These are phyloP conservation scores for Plasmodium vivax DNA, from an alignment of 169 alveolate genomes.

Conservation along the genomic window DNA sequence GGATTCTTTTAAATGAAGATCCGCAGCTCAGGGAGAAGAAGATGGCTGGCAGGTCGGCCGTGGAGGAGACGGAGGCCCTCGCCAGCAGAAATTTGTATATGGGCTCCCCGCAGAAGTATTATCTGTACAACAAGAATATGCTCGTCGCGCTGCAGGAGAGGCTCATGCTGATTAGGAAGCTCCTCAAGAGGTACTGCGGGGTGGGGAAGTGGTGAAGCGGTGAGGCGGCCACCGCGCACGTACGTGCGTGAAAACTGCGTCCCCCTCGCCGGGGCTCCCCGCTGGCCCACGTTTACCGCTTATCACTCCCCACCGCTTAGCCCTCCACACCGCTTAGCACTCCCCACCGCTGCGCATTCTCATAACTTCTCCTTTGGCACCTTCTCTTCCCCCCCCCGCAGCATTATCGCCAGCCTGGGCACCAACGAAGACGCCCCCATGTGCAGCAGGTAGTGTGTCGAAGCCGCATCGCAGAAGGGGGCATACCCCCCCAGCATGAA, in stretches of 20 bases:
- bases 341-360: neutral
- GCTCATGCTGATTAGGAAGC: constrained; percentile 28
- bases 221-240: neutral
- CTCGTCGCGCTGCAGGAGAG: constrained; percentile 30
- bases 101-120: neutral
- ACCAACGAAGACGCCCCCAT: neutral
- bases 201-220: neutral
- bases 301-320: too few species aligned
- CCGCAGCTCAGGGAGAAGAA: neutral
- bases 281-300: neutral
- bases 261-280: neutral
- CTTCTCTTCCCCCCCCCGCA: neutral
- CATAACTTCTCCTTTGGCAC: neutral
- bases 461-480: neutral
- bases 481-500: neutral
- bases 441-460: neutral
- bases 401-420: constrained; percentile 15
- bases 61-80: neutral
- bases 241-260: neutral
- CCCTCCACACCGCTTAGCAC: neutral
- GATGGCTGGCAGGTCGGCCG: neutral
- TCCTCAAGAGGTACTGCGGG: constrained; percentile 42
- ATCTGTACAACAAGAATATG: constrained; percentile 15
- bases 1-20: constrained; percentile 4
- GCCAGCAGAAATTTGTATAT: neutral